phyloP scores from a whole-genome alignment of 495 filamentous ascomycete species.

The Trichoderma reesei region DNA sequence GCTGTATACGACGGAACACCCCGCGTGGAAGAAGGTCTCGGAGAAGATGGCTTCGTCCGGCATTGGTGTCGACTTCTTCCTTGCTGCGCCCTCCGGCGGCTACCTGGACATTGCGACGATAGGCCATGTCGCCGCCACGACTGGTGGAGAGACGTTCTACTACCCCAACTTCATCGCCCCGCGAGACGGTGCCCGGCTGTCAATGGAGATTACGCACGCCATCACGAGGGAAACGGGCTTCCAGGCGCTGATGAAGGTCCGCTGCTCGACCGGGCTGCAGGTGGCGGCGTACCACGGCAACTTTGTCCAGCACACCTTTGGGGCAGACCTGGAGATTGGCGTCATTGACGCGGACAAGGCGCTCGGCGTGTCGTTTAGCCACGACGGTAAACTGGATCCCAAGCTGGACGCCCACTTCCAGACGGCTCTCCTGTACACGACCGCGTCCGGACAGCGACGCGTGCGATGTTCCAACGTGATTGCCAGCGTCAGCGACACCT shows the following conservation, averaged over 20 bases:
- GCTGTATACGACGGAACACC: constrained; percentile 81
- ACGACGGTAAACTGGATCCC: constrained; percentile 93
- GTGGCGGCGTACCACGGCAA: constrained; percentile 91
- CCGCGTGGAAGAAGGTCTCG: constrained; percentile 70
- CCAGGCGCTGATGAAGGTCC: constrained; percentile 96
- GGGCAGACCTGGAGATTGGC: constrained; percentile 91
- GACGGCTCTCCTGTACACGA: constrained; percentile 87
- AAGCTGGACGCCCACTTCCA: constrained; percentile 98
- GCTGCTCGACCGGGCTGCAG: constrained; percentile 93
- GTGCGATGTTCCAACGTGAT: constrained; percentile 91
- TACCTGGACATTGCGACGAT: constrained; percentile 95
- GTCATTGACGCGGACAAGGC: constrained; percentile 90
- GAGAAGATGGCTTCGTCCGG: constrained; percentile 83
- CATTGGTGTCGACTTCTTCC: constrained; percentile 85
- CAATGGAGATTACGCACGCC: constrained; percentile 74
- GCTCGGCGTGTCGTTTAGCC: constrained; percentile 83
- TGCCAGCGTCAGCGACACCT: constrained; percentile 77
- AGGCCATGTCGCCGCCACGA: constrained; percentile 63
- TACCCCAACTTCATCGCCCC: constrained; percentile 91
- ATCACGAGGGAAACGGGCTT: constrained; percentile 91
- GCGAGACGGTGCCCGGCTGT: constrained; percentile 75
- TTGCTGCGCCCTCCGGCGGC: constrained; percentile 77
- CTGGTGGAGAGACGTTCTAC: constrained; percentile 88
- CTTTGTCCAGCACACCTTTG: constrained; percentile 88
- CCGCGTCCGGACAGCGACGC: constrained; percentile 76